phyloP scores from a whole-genome alignment of 1,139 yeast genomes.

The Arxiozyma slooffiae region DNA sequence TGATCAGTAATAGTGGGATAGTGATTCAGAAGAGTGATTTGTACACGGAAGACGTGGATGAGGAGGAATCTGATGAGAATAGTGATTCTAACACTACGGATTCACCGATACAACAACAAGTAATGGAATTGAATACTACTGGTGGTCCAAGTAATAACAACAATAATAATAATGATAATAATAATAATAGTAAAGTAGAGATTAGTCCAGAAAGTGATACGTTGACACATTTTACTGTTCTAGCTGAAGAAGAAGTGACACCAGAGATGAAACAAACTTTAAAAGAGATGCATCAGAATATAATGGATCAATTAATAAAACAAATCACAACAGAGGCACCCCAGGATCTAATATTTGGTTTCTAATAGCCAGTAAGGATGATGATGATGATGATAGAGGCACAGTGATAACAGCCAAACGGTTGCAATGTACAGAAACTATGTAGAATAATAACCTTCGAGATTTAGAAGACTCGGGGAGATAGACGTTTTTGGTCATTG shows the following conservation, averaged over 20 bases:
- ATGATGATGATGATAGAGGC: too few species aligned
- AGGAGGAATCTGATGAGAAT: neutral
- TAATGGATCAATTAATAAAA: neutral
- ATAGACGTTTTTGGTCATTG: neutral
- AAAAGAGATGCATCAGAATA: neutral
- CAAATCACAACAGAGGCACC: neutral
- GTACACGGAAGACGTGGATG: slow-evolving; percentile 2
- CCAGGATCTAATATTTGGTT: slow-evolving; percentile 1
- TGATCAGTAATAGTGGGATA: slow-evolving; percentile 30
- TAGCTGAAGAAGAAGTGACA: neutral
- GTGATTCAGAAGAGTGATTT: slow-evolving; percentile 24
- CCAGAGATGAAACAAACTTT: slow-evolving; percentile 2
- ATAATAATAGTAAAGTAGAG: neutral
- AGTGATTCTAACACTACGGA: neutral
- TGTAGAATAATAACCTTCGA: too few species aligned
- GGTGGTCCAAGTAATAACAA: neutral
- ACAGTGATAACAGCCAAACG: neutral
- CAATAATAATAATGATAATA: too few species aligned
- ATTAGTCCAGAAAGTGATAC: neutral
- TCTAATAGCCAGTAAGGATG: neutral
- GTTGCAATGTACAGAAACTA: too few species aligned
- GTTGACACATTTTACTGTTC: neutral
- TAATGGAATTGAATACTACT: neutral
- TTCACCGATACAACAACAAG: neutral
- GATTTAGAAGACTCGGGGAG: too few species aligned